Evolutionary conservation across 768 basidiomycete species (phyloP), one percentile per base, ranked within the genome.

Genomic region (Boletus speciosus): DNA sequence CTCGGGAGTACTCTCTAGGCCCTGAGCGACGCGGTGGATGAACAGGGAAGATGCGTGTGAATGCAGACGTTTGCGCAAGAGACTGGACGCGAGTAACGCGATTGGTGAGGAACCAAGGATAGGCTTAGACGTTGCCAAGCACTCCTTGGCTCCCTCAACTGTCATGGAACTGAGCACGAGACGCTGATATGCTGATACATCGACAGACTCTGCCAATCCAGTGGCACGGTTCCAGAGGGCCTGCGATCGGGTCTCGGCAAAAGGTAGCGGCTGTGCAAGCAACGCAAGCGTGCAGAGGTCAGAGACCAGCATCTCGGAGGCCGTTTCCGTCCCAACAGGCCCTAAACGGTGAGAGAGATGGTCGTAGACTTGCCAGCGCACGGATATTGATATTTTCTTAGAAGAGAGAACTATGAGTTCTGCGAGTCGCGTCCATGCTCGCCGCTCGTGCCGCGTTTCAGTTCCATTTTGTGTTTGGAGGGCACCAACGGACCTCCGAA

Each of bases 261-360:
- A 67, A 0, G 65, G 54, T 9, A 71, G 50, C 42, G 76, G 72
- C n/a, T 74, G 74, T 12, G 82, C 65, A 40, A 83, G 74, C 19
- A 89, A 71, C 0, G 86, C 80, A 27, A 85, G 75, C 0, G 85
- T 85, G 5, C 76, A 75, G 21, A 84, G 69, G 49, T 86, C 80
- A 15, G 73, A 71, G 4, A 81, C 69, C 3, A 76, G 70, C 0
- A 74, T 68, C 27, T 71, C 66, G 47, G 73, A 73, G 10, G 42
- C 54, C 29, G 6, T 23, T 35, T 57, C 52, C 35, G n/a, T 41
- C 19, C 42, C 39, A 25, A 38, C 16, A 15, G 58, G 35, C 2
- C 56, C 46, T 5, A 51, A 21, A 11, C 32, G 29, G 37, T 71
- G 72, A 4, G 77, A 74, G 58, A 85, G 75, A 54, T 76, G 70